Evolutionary conservation across 2,329 filamentous ascomycete species (phyloP), one percentile per base, ranked within the genome.

Genomic region (Rhynchosporium graminicola): DNA sequence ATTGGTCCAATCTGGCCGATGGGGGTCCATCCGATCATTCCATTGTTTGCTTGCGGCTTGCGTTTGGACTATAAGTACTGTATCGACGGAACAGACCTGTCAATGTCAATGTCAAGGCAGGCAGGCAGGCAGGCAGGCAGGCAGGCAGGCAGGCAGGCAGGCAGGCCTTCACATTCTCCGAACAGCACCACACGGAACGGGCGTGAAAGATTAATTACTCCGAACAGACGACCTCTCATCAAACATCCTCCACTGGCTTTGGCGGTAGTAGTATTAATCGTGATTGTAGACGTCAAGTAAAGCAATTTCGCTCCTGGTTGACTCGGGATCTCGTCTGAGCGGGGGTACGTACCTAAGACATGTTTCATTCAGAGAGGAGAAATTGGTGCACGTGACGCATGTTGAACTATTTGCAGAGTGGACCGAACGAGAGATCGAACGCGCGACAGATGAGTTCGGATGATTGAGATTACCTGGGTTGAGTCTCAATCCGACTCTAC

Each of bases 1-100:
- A 61, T 56, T 61, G 59, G 42, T 36, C 33, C n/a, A n/a, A 31
- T 42, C 5, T 40, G 56, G 33, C 51, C 59, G 59, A 60, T 20
- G n/a, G 33, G 20, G 20, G 20, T 36, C 33, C 33, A 57, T 46
- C 52, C 12, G 38, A 46, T 57, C 3, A 3, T 20, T 4, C 4
- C 13, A 13, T 43, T 12, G 40, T 13, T 43, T n/a, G 15, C 10
- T 10, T 4, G 7, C 8, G 40, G 1, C 40, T 4, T 10, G 40
- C 40, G 10, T 43, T 12, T 12, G 9, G 33, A 10, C 33, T 36
- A 20, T 20, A 20, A 1, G 1, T 1, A 20, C 20, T 20, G 20
- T 20, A 10, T 36, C 33, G 33, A 10, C 33, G 33, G 33, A 36
- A 36, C 33, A 36, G 33, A 10, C 33, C 33, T 20, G 20, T 20